Base-by-base conservation (phyloP, 1,284 basidiomycete species). In the Fomes fomentarius region DNA sequence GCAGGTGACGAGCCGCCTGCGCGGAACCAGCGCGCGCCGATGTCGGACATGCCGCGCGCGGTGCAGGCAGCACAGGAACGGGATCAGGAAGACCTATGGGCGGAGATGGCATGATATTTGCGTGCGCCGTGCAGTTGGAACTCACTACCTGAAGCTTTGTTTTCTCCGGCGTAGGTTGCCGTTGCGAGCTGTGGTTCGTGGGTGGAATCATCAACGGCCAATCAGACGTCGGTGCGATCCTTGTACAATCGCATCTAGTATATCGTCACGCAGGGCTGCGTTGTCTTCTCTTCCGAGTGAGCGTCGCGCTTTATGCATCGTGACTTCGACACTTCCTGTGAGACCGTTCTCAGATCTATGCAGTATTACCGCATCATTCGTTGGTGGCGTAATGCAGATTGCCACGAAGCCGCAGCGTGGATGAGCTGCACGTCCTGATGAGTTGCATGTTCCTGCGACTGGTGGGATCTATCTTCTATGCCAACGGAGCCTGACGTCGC, bases 41-140 rank as follows among this genome's bases (percentile, higher is more conserved):
- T 75, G 57, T 73, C 79, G 11, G 77, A 77, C 45, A 85, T 85
- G 82, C 84, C 85, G 7, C 76, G 73, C 38, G 82, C 79, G 15
- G 79, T 69, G 24, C 77, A 83, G 61, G 80, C 77, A 7, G 67
- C 72, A n/a, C 73, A 71, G 50, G 80, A 85, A 22, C 75, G 85
- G 48, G 87, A 90, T 62, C 70, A 72, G 4, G 80, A 84, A 63
- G 89, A 91, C 64, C 72, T 87, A 39, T 91, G 89, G 89, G 88
- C 88, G 3, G 82, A 83, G 63, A 63, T 89, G 38, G 87, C 84
- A 41, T 89, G 72, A 80, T 42, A 30, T 43, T 40, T 50, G 26
- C 47, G 47, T 33, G 10, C 17, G 44, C 26, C n/a, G n/a, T n/a
- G n/a, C n/a, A n/a, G n/a, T n/a, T n/a, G n/a, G n/a, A n/a, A n/a